A percentile compares a stretch with the other conserved stretches of the same genome.
Conservation (phyloP, 352 stramenopile species). For the Phytophthora megakarya region DNA sequence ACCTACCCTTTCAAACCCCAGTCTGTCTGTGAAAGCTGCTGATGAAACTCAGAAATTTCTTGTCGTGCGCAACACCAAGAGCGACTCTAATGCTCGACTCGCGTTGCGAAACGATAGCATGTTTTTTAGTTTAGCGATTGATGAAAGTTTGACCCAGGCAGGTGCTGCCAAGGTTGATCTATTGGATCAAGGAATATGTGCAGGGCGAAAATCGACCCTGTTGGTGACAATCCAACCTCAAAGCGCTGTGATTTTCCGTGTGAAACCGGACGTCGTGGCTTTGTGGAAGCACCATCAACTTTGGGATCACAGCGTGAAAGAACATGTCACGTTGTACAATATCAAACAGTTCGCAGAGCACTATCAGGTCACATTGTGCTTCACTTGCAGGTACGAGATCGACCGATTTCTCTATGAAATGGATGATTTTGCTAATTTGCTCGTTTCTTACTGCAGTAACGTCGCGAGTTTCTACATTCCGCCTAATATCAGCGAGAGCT, state of each 20-base stretch:
- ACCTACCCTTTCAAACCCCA: conserved; percentile 51
- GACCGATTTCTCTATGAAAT: not conserved
- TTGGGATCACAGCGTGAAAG: conserved; percentile 89
- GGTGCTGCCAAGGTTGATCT: conserved; percentile 60
- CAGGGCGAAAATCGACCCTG: conserved; percentile 63
- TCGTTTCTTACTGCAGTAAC: conserved; percentile 49
- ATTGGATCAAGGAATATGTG: conserved; percentile 74
- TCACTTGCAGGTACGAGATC: conserved; percentile 75
- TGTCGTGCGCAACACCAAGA: conserved; percentile 78
- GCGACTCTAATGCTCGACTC: conserved; percentile 64
- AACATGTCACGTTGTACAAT: conserved; percentile 90
- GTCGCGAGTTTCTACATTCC: conserved; percentile 85
- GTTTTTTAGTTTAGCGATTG: conserved; percentile 80
- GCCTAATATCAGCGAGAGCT: conserved; percentile 82
- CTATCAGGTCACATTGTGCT: conserved; percentile 87
- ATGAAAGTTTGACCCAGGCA: conserved; percentile 43
- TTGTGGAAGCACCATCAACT: conserved; percentile 82
- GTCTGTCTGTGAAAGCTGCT: conserved; percentile 32
- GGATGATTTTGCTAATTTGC: conserved; percentile 8
- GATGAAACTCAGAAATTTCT: conserved; percentile 71
- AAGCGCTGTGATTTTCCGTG: conserved; percentile 63
- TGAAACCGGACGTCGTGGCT: conserved; percentile 67
- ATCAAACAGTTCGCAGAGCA: conserved; percentile 91
- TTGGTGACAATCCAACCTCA: conserved; percentile 72
- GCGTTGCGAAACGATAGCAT: conserved; percentile 85